Conservation (phyloP, 306 rosid genomes). For the Sophora flavescens region DNA sequence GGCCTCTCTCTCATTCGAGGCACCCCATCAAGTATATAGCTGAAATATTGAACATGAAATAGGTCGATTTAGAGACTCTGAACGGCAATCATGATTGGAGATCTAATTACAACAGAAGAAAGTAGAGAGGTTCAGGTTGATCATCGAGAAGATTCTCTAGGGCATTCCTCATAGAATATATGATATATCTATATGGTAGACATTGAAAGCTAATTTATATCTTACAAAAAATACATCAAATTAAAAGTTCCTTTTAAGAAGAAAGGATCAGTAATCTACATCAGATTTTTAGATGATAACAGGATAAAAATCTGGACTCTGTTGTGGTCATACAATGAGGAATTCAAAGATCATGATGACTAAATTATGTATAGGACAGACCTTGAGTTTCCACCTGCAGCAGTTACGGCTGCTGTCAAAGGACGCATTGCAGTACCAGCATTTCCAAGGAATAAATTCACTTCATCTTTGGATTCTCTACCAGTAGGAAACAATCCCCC, state of each 20-base stretch:
- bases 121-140: conserved; percentile 2
- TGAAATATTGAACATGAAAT: conserved; percentile 51
- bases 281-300: not conserved
- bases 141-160: conserved; percentile 8
- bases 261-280: not conserved
- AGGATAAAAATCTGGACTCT: not conserved
- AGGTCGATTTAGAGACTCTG: conserved; percentile 26
- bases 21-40: conserved; percentile 94
- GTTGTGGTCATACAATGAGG: conserved; percentile 16
- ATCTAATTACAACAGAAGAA: conserved; percentile 22
- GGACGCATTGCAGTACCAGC: conserved; percentile 99
- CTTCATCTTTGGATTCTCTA: conserved; percentile 70
- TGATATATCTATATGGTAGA: conserved; percentile 19
- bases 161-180: conserved; percentile 1
- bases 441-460: conserved; percentile 95
- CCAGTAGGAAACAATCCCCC: conserved; percentile 85
- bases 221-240: conserved; percentile 15
- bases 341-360: conserved; percentile 20
- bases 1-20: conserved; percentile 99
- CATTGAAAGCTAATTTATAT: not conserved
- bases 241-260: not conserved
- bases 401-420: conserved; percentile 91
- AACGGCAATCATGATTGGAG: conserved; percentile 23
- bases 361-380: conserved; percentile 40
- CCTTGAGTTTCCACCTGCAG: conserved; percentile 97